Conservation (phyloP, 2,329 filamentous ascomycete species). For the Venturia carpophila region DNA sequence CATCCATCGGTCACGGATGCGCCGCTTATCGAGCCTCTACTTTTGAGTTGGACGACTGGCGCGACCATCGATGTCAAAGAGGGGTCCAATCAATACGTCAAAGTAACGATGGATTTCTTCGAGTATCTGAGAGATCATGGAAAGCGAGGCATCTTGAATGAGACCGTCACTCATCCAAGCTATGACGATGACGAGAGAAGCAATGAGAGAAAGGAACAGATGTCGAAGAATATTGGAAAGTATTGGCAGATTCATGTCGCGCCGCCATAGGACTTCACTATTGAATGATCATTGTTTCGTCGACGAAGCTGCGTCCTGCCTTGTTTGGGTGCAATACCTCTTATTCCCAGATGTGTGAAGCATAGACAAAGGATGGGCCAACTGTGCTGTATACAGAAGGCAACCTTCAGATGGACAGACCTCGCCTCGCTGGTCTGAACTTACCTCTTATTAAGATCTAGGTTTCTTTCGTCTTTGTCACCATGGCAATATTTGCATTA, state of each 20-base stretch:
- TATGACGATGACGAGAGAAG: slow-evolving; percentile 11
- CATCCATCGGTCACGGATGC: slow-evolving; percentile 17
- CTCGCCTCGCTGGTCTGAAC: no score
- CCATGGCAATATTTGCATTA: background rate
- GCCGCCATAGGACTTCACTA: background rate
- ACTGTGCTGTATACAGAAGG: no score
- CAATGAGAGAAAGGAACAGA: slow-evolving; percentile 14
- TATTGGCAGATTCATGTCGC: slow-evolving; percentile 19
- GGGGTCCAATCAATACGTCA: slow-evolving; percentile 15
- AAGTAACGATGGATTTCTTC: slow-evolving; percentile 11
- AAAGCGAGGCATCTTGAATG: slow-evolving; percentile 7
- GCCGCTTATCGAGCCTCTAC: slow-evolving; percentile 13
- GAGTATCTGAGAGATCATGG: slow-evolving; percentile 4
- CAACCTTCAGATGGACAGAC: no score
- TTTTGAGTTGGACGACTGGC: slow-evolving; percentile 16
- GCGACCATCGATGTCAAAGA: slow-evolving; percentile 15
- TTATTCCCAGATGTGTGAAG: no score
- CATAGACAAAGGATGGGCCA: no score
- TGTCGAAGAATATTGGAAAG: slow-evolving; percentile 2
- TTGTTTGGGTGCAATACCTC: background rate
- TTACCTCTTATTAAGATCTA: no score
- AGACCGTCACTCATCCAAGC: slow-evolving; percentile 12
- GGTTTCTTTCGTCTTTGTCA: no score
- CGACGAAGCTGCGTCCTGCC: background rate
- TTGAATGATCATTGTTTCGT: background rate